A percentile compares a stretch with the other conserved stretches of the same genome.
Evolutionary conservation across 2,329 filamentous ascomycete species (phyloP).

Genomic region (Fusarium beomiforme): DNA sequence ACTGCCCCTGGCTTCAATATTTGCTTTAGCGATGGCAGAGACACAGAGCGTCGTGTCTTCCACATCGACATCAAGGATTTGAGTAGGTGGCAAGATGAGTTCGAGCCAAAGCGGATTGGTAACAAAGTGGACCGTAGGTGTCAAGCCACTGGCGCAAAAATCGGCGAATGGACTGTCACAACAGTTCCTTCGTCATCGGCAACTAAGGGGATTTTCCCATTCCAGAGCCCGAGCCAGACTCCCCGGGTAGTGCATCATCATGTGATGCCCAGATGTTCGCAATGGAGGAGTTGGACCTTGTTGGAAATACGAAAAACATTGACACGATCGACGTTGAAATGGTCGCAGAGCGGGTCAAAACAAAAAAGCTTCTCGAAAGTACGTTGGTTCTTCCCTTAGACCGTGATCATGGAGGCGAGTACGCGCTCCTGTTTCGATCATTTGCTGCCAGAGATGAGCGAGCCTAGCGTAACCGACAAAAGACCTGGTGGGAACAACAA

Average conservation of each 20-base stretch:
- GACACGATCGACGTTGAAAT: background rate
- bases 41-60: background rate
- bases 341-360: conserved; percentile 4
- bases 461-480: background rate
- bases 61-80: conserved; percentile 15
- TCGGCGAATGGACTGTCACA: background rate
- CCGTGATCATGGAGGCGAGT: conserved; percentile 10
- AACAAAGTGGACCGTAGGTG: background rate
- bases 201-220: background rate
- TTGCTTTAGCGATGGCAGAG: background rate
- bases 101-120: background rate
- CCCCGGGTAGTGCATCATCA: background rate
- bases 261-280: background rate
- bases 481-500: background rate
- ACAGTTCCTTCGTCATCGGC: background rate
- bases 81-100: conserved; percentile 4
- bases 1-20: background rate
- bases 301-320: background rate
- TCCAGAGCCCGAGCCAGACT: background rate
- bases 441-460: background rate
- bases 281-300: background rate
- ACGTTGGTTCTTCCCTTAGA: conserved; percentile 6
- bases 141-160: background rate
- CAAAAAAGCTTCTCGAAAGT: conserved; percentile 17
- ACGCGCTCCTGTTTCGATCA: background rate